Evolutionary conservation across 2,329 filamentous ascomycete genomes (phyloP), one percentile per base, ranked within the genome.

Genomic region (Aaosphaeria pasadenensis): DNA sequence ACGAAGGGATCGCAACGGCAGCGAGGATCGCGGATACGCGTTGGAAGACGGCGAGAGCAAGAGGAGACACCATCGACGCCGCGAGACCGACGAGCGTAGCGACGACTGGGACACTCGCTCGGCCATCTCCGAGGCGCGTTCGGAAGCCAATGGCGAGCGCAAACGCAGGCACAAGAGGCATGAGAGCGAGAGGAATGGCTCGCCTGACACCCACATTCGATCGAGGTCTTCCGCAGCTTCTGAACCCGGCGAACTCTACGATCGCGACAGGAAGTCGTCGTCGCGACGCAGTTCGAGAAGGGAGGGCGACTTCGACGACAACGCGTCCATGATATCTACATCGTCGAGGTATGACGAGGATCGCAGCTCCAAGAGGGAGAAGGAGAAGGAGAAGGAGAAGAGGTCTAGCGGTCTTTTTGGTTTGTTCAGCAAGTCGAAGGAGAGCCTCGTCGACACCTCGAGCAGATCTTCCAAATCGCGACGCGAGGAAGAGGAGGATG

Each of bases 341-440:
- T 64, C 73, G 17, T 67, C 71, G 7, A 64, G 67, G 38, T 63
- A 64, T 39, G 67, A 73, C 28, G 72, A 73, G 30, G 72, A 74
- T 9, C 63, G 70, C 24, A 59, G 55, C 30, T 52, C 63, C 4
- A 64, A 50, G 46, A 63, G 59, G 43, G 59, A 63, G 13, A 64
- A 58, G 48, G 69, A 73, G 51, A 9, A n/a, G 7, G n/a, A 36
- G 4, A n/a, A 36, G 33, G 73, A 74, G 44, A 74, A 74, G 51
- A 71, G 73, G 53, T 74, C 74, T 43, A 70, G 70, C 42, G 72
- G 75, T 9, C 46, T 78, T 6, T 71, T 77, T 43, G 72, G 74
- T 44, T 54, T 77, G 6, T 77, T 77, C 45, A 70, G 73, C 54
- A 77, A 74, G 59, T 74, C 74, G 2, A 66, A 62, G 38, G 73